These are phyloP conservation scores for Nothopassalora personata DNA, from an alignment of 2,329 filamentous ascomycete genomes.

Conservation along the genomic window DNA sequence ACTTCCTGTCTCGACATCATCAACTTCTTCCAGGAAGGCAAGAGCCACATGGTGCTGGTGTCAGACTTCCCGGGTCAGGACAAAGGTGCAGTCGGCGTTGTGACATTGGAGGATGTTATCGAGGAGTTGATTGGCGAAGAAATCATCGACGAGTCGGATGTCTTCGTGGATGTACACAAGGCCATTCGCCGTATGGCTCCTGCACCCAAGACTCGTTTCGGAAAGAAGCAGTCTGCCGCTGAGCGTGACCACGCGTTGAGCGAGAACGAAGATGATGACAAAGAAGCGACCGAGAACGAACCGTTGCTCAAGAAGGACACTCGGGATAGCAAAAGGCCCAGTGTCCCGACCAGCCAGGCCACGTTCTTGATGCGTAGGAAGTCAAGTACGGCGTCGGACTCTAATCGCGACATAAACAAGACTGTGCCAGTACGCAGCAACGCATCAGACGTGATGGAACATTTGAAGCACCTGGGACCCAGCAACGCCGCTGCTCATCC, in stretches of 20 bases:
- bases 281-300: slow-evolving; percentile 25
- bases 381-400: slow-evolving; percentile 39
- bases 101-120: slow-evolving; percentile 96
- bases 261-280: slow-evolving; percentile 21
- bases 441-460: slow-evolving; percentile 53
- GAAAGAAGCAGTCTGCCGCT: slow-evolving; percentile 15
- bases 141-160: slow-evolving; percentile 98
- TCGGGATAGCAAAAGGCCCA: slow-evolving; percentile 26
- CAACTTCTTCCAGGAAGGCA: slow-evolving; percentile 99
- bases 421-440: slow-evolving; percentile 44
- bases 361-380: slow-evolving; percentile 43
- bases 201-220: slow-evolving; percentile 62
- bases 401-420: slow-evolving; percentile 19
- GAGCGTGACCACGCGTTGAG: slow-evolving; percentile 9
- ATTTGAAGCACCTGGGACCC: slow-evolving; percentile 59
- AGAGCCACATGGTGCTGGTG: slow-evolving; percentile 97
- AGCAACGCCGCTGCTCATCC: slow-evolving; percentile 59
- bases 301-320: slow-evolving; percentile 27
- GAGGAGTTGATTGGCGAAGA: slow-evolving; percentile 99
- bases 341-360: slow-evolving; percentile 34
- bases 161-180: slow-evolving; percentile 93
- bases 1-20: slow-evolving; percentile 97
- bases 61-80: slow-evolving; percentile 88
- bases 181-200: slow-evolving; percentile 85
- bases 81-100: slow-evolving; percentile 83